Percentiles rank a stretch among this genome's conserved stretches.
Conservation (phyloP, 2,329 filamentous ascomycete genomes). For the Botryotinia globosa region DNA sequence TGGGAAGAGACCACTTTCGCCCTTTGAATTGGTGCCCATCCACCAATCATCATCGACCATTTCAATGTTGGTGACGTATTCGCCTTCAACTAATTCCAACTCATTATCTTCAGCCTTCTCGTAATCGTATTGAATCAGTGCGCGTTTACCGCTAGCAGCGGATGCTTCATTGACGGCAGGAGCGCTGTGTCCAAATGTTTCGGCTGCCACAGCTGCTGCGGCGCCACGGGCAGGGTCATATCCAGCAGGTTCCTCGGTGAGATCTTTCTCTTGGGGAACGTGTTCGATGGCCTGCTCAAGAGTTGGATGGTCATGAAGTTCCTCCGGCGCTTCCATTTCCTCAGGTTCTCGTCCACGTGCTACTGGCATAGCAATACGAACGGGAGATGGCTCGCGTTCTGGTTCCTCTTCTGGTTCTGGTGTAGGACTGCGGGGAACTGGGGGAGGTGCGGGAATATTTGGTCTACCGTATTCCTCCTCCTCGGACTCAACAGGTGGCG, state of each 20-base stretch:
- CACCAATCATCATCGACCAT: conserved; percentile 99
- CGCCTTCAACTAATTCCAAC: conserved; percentile 83
- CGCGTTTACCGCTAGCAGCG: conserved; percentile 62
- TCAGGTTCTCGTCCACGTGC: conserved; percentile 57
- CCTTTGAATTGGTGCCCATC: conserved; percentile 84
- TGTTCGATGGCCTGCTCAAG: conserved; percentile 62
- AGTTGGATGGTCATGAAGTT: conserved; percentile 50
- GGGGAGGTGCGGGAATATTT: conserved; percentile 44
- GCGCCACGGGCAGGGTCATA: conserved; percentile 59
- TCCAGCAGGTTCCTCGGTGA: conserved; percentile 61
- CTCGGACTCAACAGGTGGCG: conserved; percentile 47
- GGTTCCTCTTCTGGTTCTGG: conserved; percentile 43
- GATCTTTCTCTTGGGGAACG: conserved; percentile 61
- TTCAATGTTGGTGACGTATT: conserved; percentile 86
- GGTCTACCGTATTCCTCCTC: conserved; percentile 52
- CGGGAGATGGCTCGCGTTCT: conserved; percentile 65
- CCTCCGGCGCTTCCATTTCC: conserved; percentile 48
- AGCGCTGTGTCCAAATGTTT: conserved; percentile 43
- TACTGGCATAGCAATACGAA: conserved; percentile 84
- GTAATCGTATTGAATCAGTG: conserved; percentile 88
- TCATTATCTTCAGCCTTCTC: conserved; percentile 98
- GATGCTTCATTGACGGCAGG: conserved; percentile 44
- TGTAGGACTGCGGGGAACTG: conserved; percentile 38
- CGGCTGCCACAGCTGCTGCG: conserved; percentile 53
- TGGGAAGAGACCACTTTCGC: conserved; percentile 88